Conservation (phyloP, 345 rosid species). For the Psidium friedrichsthalianum region DNA sequence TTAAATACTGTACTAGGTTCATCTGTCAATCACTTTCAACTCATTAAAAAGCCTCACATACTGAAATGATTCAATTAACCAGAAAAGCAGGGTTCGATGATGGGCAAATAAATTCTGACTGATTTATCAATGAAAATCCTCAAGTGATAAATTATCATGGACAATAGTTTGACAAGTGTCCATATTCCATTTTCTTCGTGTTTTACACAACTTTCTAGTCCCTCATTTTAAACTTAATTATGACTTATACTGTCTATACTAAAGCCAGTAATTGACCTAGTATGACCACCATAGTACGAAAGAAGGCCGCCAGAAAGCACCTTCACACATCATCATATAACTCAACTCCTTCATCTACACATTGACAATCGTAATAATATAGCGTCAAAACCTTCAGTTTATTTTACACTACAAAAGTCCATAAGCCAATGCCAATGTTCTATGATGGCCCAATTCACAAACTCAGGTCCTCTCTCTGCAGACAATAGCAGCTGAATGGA, state of each 20-base stretch:
- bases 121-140: background rate
- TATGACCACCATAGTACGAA: background rate
- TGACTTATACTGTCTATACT: background rate
- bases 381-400: background rate
- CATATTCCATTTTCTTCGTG: background rate
- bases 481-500: background rate
- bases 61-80: background rate
- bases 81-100: background rate
- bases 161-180: background rate
- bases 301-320: background rate
- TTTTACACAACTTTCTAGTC: background rate
- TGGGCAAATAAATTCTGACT: background rate
- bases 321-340: background rate
- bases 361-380: background rate
- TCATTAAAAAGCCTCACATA: background rate
- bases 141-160: background rate
- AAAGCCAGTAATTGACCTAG: background rate
- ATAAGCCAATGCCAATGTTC: background rate
- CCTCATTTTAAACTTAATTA: background rate
- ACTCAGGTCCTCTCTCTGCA: background rate
- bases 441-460: background rate
- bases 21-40: background rate
- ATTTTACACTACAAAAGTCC: background rate
- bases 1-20: background rate
- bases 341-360: background rate